Conservation (phyloP, 2,329 filamentous ascomycete genomes). For the Neurospora crassa region DNA sequence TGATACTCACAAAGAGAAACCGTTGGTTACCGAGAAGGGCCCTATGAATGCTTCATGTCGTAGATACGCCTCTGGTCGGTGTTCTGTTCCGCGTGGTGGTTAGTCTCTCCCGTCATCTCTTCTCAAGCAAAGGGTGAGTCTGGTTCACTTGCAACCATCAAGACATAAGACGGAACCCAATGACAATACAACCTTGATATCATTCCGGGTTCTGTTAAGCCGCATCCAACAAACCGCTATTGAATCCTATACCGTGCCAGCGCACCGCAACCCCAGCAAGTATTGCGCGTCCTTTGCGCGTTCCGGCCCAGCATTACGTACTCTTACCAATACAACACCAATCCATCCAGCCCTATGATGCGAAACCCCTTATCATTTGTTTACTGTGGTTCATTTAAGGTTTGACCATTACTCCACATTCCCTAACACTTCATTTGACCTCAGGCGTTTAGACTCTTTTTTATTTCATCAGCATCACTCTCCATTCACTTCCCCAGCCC, state of each 20-base stretch:
- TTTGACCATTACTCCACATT: not conserved
- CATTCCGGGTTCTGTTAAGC: not conserved
- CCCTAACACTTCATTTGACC: rapidly evolving
- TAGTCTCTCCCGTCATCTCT: not conserved
- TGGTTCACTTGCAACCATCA: not conserved
- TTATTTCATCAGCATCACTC: not conserved
- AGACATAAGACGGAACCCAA: not conserved
- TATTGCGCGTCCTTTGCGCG: not conserved
- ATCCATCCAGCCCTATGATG: not conserved
- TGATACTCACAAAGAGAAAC: not conserved
- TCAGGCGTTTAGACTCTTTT: not conserved
- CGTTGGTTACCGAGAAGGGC: not conserved
- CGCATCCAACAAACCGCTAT: not conserved
- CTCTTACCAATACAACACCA: not conserved
- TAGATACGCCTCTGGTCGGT: not conserved
- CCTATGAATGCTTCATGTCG: not conserved
- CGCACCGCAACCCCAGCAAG: not conserved
- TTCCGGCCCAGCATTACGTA: not conserved
- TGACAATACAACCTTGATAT: not conserved
- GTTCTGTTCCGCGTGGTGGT: not conserved
- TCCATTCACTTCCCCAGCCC: not conserved
- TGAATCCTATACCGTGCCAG: not conserved
- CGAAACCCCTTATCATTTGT: not conserved
- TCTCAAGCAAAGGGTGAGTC: not conserved
- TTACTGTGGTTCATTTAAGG: not conserved